Conservation (phyloP, 1,139 yeast genomes). For the Magnusiomyces tetraspermus region DNA sequence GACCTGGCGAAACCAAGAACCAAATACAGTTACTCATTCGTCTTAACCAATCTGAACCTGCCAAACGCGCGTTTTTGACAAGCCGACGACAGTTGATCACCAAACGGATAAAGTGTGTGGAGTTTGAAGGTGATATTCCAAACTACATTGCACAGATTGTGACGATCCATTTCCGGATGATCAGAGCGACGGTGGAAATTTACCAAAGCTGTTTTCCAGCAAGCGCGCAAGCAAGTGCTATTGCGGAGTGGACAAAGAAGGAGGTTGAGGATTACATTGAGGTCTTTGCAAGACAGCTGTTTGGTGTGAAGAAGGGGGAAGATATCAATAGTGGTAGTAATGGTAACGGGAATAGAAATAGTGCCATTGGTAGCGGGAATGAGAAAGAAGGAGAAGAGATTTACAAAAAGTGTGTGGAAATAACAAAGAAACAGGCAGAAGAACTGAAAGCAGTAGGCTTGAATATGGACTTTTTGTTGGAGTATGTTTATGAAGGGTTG, state of each 20-base stretch:
- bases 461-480: slow-evolving; percentile 48
- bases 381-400: slow-evolving; percentile 42
- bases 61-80: slow-evolving; percentile 40
- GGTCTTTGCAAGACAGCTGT: slow-evolving; percentile 56
- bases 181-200: slow-evolving; percentile 41
- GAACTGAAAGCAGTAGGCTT: slow-evolving; percentile 59
- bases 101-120: slow-evolving; percentile 39
- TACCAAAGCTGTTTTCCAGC: slow-evolving; percentile 38
- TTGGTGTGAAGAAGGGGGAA: slow-evolving; percentile 43
- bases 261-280: slow-evolving; percentile 55
- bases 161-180: slow-evolving; percentile 48
- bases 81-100: slow-evolving; percentile 40
- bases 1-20: slow-evolving; percentile 25
- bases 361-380: too few species aligned
- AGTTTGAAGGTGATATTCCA: slow-evolving; percentile 48
- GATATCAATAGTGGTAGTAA: slow-evolving; percentile 46
- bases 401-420: slow-evolving; percentile 43
- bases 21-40: slow-evolving; percentile 35
- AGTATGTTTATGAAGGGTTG: slow-evolving; percentile 15
- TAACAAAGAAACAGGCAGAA: slow-evolving; percentile 51
- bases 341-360: too few species aligned
- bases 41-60: slow-evolving; percentile 39
- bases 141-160: slow-evolving; percentile 50
- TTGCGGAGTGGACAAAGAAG: slow-evolving; percentile 61
- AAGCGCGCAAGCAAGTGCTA: slow-evolving; percentile 32